Percentiles rank a stretch among this genome's conserved stretches.
These are phyloP conservation scores for Cylindrotheca closterium DNA, from an alignment of 108 stramenopile genomes.

Conservation along the genomic window DNA sequence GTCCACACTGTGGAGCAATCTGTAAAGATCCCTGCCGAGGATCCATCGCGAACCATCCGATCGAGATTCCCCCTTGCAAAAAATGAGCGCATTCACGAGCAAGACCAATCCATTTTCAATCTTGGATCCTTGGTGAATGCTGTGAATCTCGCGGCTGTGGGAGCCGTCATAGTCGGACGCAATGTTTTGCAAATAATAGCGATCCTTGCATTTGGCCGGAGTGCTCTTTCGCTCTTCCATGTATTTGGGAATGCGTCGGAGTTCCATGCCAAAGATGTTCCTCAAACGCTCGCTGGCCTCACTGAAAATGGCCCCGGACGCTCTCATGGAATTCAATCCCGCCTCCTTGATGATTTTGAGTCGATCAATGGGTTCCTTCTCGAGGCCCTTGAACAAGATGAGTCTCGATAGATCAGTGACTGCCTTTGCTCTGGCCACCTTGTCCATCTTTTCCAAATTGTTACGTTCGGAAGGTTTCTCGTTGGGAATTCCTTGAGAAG, in stretches of 20 bases:
- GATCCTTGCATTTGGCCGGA: slow-evolving; percentile 64
- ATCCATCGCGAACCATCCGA: slow-evolving; percentile 66
- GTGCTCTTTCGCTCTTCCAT: slow-evolving; percentile 57
- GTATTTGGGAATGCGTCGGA: slow-evolving; percentile 46
- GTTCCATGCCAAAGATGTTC: slow-evolving; percentile 79
- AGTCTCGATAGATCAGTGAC: slow-evolving; percentile 55
- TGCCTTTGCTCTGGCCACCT: slow-evolving; percentile 51
- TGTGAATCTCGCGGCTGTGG: slow-evolving; percentile 66
- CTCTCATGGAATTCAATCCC: slow-evolving; percentile 35
- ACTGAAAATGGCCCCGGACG: slow-evolving; percentile 50
- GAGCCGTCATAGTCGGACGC: slow-evolving; percentile 57
- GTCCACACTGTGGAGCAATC: slow-evolving; percentile 69
- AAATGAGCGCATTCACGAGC: slow-evolving; percentile 68
- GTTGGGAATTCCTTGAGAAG: slow-evolving; percentile 52
- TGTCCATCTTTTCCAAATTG: slow-evolving; percentile 53
- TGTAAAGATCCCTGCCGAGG: slow-evolving; percentile 62
- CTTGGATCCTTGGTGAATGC: slow-evolving; percentile 40
- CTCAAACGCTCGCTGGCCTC: slow-evolving; percentile 58
- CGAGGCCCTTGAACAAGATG: slow-evolving; percentile 74
- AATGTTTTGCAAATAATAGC: slow-evolving; percentile 69
- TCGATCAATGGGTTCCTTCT: slow-evolving; percentile 74
- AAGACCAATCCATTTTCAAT: slow-evolving; percentile 75
- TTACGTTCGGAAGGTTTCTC: slow-evolving; percentile 42
- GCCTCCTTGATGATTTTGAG: slow-evolving; percentile 69
- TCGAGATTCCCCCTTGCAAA: slow-evolving; percentile 73